Base-by-base conservation (phyloP, 2,329 filamentous ascomycete species). In the Rasamsonia emersonii region DNA sequence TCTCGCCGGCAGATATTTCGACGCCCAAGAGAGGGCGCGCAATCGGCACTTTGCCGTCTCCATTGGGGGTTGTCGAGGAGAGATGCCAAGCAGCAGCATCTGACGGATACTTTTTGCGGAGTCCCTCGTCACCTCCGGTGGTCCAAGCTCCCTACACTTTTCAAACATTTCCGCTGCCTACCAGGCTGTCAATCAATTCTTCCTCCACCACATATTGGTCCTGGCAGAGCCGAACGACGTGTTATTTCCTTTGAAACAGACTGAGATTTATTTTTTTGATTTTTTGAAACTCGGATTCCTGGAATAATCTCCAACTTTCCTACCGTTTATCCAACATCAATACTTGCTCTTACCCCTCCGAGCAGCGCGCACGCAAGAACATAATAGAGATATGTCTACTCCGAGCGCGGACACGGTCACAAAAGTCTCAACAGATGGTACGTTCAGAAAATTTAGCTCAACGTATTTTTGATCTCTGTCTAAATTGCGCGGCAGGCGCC, bases 401-500 rank as follows among this genome's bases (percentile, higher is more conserved):
- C 36, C 45, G 20, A 47, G 40, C 15, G 54, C 58, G 18, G 59
- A 64, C 43, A 38, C 39, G 11, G 46, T 61, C 24, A 56, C 54
- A 28, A 63, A 59, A 37, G 52, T 62, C 29, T 64, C 61, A 5
- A 62, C 58, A 9, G 59, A 64, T 19, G 61, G 61, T 64, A 45
- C 30, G 37, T 37, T 21, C 28, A 18, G 6, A 8, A 7, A 19
- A 15, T 13, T 25, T 6, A 6, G 3, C 20, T 13, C 6, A 9
- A 8, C 9, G 9, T 4, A n/a, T 21, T 21, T n/a, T n/a, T n/a
- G n/a, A n/a, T n/a, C n/a, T n/a, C n/a, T n/a, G n/a, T 31, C 31
- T 30, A n/a, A 16, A 2, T 7, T 24, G 11, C 26, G 36, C 17
- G n/a, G n/a, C 44, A 83, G 84, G 79, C 38, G 81, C 84, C 32